Evolutionary conservation across 169 alveolate species (phyloP).

Genomic region (Plasmodium chabaudi): DNA sequence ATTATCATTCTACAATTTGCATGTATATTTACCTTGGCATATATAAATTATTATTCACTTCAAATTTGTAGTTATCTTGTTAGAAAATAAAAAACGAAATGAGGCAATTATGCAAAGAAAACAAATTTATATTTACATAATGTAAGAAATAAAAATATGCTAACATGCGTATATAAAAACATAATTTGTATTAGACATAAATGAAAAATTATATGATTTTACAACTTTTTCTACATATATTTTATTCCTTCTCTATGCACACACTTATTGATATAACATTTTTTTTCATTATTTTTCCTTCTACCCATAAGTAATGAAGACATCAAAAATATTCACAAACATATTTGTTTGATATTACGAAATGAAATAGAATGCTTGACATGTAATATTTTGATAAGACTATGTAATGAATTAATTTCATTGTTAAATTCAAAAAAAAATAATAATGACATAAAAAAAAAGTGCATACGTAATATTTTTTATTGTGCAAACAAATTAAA

Average conservation of each 20-base stretch:
- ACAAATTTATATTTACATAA: slow-evolving; percentile 15
- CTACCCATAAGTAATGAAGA: slow-evolving; percentile 12
- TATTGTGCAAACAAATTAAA: slow-evolving; percentile 49
- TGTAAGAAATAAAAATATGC: slow-evolving; percentile 21
- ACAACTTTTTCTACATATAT: too few relatives aligned
- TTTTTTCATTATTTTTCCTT: slow-evolving; percentile 7
- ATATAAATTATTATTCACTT: background rate
- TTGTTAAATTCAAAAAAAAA: background rate
- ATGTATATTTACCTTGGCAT: background rate
- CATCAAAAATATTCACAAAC: slow-evolving; percentile 20
- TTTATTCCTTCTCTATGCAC: too few relatives aligned
- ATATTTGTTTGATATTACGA: slow-evolving; percentile 37
- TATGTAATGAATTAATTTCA: slow-evolving; percentile 29
- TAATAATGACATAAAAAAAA: slow-evolving; percentile 10
- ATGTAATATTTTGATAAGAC: slow-evolving; percentile 16
- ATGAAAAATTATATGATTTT: too few relatives aligned
- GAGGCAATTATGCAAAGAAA: slow-evolving; percentile 39
- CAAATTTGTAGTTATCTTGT: slow-evolving; percentile 28
- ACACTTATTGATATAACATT: background rate
- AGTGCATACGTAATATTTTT: slow-evolving; percentile 41
- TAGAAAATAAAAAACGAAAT: slow-evolving; percentile 35
- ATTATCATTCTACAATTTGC: background rate
- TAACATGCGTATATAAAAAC: too few relatives aligned
- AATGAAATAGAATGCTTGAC: slow-evolving; percentile 13
- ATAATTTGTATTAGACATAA: too few relatives aligned